Conservation (phyloP, 257 asterid species). For the Anisodus acutangulus region DNA sequence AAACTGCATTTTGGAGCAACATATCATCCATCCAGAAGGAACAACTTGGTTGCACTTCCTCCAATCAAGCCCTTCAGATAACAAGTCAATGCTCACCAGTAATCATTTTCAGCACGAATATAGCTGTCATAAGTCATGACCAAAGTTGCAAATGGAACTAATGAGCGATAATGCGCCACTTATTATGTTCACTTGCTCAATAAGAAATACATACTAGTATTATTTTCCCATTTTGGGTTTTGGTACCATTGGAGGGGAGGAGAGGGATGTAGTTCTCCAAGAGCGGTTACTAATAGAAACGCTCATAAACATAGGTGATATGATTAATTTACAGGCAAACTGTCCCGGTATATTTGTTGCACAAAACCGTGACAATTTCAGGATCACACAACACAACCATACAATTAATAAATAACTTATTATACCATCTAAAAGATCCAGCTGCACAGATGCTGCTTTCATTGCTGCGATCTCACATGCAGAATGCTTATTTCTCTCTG, state of each 20-base stretch:
- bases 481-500: slow-evolving; percentile 56
- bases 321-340: slow-evolving; percentile 18
- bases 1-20: slow-evolving; percentile 1
- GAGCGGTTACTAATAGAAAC: neutral
- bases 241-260: neutral
- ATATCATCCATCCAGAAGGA: neutral
- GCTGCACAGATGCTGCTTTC: slow-evolving; percentile 44
- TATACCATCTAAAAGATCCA: slow-evolving; percentile 26
- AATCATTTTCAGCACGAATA: neutral
- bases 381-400: slow-evolving; percentile 18
- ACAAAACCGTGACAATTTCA: neutral
- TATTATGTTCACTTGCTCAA: neutral
- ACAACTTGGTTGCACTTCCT: neutral
- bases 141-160: neutral
- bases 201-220: neutral
- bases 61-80: neutral
- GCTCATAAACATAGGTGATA: neutral
- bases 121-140: neutral
- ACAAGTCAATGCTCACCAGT: neutral
- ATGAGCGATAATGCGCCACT: neutral
- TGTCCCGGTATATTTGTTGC: slow-evolving; percentile 2
- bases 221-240: neutral
- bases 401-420: slow-evolving; percentile 22
- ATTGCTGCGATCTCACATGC: slow-evolving; percentile 32
- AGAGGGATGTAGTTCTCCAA: neutral